These are phyloP conservation scores for Flaveria robusta DNA, from an alignment of 129 eudicot species.

Conservation along the genomic window DNA sequence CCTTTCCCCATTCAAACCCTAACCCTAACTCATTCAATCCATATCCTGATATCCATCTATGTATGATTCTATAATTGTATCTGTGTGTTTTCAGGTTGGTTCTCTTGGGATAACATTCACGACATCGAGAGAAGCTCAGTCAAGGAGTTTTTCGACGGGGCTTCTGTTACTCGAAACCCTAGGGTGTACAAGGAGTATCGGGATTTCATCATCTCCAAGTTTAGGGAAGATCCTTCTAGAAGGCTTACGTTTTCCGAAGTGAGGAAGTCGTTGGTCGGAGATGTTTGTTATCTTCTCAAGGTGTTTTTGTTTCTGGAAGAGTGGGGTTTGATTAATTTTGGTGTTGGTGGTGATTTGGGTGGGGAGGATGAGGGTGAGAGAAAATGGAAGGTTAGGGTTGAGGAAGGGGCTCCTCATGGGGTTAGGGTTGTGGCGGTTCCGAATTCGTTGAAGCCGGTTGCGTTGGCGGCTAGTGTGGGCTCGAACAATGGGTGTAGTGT, in stretches of 20 bases:
- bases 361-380: slow-evolving; percentile 29
- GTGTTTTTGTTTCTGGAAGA: slow-evolving; percentile 69
- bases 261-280: slow-evolving; percentile 83
- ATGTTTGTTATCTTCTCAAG: slow-evolving; percentile 59
- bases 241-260: slow-evolving; percentile 79
- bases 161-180: slow-evolving; percentile 75
- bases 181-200: slow-evolving; percentile 87
- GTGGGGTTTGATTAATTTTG: slow-evolving; percentile 88
- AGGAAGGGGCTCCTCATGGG: slow-evolving; percentile 95
- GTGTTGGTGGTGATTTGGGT: slow-evolving; percentile 32
- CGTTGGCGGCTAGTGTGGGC: slow-evolving; percentile 36
- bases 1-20: slow-evolving; percentile 37
- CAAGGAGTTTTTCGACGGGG: slow-evolving; percentile 73
- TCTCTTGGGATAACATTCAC: slow-evolving; percentile 81
- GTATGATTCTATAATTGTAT: background rate
- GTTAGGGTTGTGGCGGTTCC: slow-evolving; percentile 88
- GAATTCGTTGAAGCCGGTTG: slow-evolving; percentile 67
- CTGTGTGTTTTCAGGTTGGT: slow-evolving; percentile 58
- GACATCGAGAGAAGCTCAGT: slow-evolving; percentile 62
- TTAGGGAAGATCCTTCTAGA: slow-evolving; percentile 71
- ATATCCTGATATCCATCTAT: background rate
- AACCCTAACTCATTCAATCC: slow-evolving; percentile 39
- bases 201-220: slow-evolving; percentile 80
- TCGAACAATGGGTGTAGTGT: slow-evolving; percentile 17
- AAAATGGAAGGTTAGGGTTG: slow-evolving; percentile 69